These are phyloP conservation scores for Penicillium herquei DNA, from an alignment of 495 filamentous ascomycete species.

Conservation along the genomic window DNA sequence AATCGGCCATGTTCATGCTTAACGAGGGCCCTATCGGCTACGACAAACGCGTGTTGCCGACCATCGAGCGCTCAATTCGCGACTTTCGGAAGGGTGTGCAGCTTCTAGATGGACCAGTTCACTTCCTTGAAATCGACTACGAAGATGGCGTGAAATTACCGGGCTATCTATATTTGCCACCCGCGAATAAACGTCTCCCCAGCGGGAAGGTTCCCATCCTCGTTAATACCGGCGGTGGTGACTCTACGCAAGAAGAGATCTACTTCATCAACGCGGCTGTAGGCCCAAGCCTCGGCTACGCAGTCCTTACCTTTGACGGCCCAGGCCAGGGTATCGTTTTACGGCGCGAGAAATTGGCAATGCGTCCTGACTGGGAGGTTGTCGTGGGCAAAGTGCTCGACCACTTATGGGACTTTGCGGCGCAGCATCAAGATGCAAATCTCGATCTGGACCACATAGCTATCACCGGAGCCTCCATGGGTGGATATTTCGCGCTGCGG, in stretches of 20 bases:
- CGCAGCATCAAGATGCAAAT: slow-evolving; percentile 23
- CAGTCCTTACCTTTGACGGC: slow-evolving; percentile 46
- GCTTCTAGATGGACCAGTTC: background rate
- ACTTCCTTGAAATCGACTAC: slow-evolving; percentile 39
- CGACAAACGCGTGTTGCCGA: too few relatives aligned
- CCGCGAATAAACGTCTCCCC: background rate
- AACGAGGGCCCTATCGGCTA: too few relatives aligned
- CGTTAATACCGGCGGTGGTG: slow-evolving; percentile 36
- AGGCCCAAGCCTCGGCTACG: slow-evolving; percentile 41
- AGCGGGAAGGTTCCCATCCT: slow-evolving; percentile 39
- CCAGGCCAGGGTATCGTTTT: slow-evolving; percentile 50
- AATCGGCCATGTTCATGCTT: too few relatives aligned
- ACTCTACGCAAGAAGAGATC: slow-evolving; percentile 49
- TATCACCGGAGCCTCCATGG: slow-evolving; percentile 39
- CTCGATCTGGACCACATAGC: slow-evolving; percentile 44
- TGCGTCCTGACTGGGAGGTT: slow-evolving; percentile 38
- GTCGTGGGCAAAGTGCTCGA: slow-evolving; percentile 33
- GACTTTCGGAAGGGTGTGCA: too few relatives aligned
- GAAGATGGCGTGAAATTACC: slow-evolving; percentile 23
- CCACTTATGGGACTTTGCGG: slow-evolving; percentile 12
- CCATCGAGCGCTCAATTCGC: too few relatives aligned
- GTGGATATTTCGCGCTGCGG: slow-evolving; percentile 43
- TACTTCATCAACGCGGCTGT: slow-evolving; percentile 29
- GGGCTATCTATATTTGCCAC: slow-evolving; percentile 43
- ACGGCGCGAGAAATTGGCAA: slow-evolving; percentile 17